A percentile compares a stretch with the other conserved stretches of the same genome.
Conservation (phyloP, 805 yeast genomes). For the Metschnikowia gelsemii region DNA sequence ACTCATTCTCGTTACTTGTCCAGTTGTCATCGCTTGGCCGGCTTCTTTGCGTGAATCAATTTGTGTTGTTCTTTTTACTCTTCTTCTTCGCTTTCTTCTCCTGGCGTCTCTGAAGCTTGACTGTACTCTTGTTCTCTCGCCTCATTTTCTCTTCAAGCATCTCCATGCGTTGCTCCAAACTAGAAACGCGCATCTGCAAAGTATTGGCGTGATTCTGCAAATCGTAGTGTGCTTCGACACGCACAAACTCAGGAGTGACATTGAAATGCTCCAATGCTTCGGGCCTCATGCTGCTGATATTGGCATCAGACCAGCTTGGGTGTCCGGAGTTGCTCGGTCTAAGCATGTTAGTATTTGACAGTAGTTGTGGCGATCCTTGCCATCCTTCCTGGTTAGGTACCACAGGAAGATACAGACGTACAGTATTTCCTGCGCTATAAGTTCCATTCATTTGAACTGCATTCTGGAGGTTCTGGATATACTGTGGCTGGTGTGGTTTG, state of each 20-base stretch:
- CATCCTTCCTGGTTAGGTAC: slow-evolving; percentile 7
- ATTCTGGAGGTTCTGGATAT: neutral
- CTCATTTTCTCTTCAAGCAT: slow-evolving; percentile 11
- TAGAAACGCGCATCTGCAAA: slow-evolving; percentile 26
- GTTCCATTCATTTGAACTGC: neutral
- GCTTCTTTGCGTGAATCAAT: neutral
- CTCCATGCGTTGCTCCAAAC: slow-evolving; percentile 14
- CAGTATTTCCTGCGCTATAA: neutral
- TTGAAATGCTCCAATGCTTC: neutral
- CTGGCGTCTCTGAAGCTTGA: slow-evolving; percentile 9
- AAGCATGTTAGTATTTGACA: neutral
- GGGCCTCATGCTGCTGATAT: neutral
- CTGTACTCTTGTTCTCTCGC: slow-evolving; percentile 7
- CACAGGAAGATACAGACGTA: slow-evolving; percentile 1
- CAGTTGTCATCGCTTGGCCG: neutral
- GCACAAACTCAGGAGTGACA: slow-evolving; percentile 4
- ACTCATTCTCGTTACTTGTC: neutral
- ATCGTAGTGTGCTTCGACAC: slow-evolving; percentile 27
- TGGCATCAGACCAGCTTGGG: slow-evolving; percentile 2
- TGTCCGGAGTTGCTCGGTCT: slow-evolving; percentile 1
- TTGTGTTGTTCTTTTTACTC: slow-evolving; percentile 5
- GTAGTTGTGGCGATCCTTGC: slow-evolving; percentile 2
- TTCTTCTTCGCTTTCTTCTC: slow-evolving; percentile 11
- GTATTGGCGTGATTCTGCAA: slow-evolving; percentile 32
- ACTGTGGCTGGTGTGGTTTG: slow-evolving; percentile 1